Percentiles rank a stretch among this genome's conserved stretches.
These are phyloP conservation scores for Umbilicaria muhlenbergii DNA, from an alignment of 495 filamentous ascomycete species.

Conservation along the genomic window DNA sequence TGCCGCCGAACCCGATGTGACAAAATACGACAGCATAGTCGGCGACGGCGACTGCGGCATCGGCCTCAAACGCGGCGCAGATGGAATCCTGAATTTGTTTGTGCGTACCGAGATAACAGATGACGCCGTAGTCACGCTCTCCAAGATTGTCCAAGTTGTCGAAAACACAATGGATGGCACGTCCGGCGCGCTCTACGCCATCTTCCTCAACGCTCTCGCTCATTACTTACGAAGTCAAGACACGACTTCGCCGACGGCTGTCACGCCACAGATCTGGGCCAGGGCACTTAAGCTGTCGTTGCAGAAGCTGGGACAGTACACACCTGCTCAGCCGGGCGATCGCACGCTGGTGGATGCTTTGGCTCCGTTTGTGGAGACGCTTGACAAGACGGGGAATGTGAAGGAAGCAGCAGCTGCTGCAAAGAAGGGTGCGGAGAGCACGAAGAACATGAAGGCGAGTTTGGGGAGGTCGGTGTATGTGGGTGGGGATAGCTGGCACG, in stretches of 20 bases:
- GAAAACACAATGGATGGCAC: conserved; percentile 92
- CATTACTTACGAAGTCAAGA: conserved; percentile 51
- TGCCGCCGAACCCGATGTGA: conserved; percentile 66
- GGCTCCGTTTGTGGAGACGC: conserved; percentile 64
- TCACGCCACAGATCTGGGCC: conserved; percentile 50
- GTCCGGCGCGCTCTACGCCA: conserved; percentile 86
- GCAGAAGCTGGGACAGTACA: conserved; percentile 61
- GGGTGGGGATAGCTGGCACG: conserved; percentile 60
- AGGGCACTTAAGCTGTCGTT: conserved; percentile 56
- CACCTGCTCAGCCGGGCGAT: conserved; percentile 78
- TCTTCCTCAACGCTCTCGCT: conserved; percentile 85
- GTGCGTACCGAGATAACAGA: conserved; percentile 36
- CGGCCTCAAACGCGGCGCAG: conserved; percentile 77
- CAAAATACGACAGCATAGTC: conserved; percentile 78
- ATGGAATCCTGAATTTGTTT: conserved; percentile 60
- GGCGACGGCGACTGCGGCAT: conserved; percentile 95
- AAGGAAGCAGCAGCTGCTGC: conserved; percentile 60
- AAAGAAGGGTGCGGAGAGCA: conserved; percentile 58
- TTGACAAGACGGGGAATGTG: conserved; percentile 46
- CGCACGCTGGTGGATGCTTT: conserved; percentile 84
- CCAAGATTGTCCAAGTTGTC: conserved; percentile 65
- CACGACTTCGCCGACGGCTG: conserved; percentile 25
- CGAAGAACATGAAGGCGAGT: conserved; percentile 81
- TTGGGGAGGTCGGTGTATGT: conserved; percentile 86
- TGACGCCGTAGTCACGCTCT: conserved; percentile 58